Evolutionary conservation across 1,284 basidiomycete species (phyloP).

Genomic region (Uromyces viciae-fabae): DNA sequence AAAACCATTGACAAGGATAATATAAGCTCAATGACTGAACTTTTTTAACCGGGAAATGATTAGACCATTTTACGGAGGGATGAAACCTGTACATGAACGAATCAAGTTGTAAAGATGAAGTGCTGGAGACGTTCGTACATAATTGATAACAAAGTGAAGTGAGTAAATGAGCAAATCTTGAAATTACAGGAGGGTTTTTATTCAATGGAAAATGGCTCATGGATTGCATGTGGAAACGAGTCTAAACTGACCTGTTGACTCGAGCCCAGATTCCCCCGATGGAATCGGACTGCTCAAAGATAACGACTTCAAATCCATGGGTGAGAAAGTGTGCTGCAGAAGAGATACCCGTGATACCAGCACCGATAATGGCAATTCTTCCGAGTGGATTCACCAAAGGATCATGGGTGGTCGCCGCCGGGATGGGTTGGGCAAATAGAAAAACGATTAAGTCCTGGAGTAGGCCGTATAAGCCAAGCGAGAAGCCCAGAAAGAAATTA

Average conservation of each 20-base stretch:
- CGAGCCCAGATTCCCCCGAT: slow-evolving; percentile 41
- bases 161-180: neutral
- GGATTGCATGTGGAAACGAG: neutral
- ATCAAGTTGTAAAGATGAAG: slow-evolving; percentile 38
- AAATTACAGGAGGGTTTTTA: neutral
- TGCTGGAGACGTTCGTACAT: slow-evolving; percentile 17
- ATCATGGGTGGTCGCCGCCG: neutral
- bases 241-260: slow-evolving; percentile 30
- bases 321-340: slow-evolving; percentile 31
- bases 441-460: slow-evolving; percentile 15
- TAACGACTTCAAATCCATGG: slow-evolving; percentile 40
- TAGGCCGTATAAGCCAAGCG: neutral
- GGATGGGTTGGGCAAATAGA: neutral
- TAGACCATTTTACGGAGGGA: slow-evolving; percentile 44
- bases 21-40: neutral
- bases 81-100: slow-evolving; percentile 43
- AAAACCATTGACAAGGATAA: neutral
- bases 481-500: neutral
- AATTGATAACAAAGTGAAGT: neutral
- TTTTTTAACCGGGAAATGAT: slow-evolving; percentile 32
- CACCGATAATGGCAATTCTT: slow-evolving; percentile 40
- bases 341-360: slow-evolving; percentile 44
- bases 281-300: slow-evolving; percentile 22
- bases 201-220: neutral
- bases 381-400: slow-evolving; percentile 12